Conservation (phyloP, 2,329 filamentous ascomycete species). For the Apiospora aurea region DNA sequence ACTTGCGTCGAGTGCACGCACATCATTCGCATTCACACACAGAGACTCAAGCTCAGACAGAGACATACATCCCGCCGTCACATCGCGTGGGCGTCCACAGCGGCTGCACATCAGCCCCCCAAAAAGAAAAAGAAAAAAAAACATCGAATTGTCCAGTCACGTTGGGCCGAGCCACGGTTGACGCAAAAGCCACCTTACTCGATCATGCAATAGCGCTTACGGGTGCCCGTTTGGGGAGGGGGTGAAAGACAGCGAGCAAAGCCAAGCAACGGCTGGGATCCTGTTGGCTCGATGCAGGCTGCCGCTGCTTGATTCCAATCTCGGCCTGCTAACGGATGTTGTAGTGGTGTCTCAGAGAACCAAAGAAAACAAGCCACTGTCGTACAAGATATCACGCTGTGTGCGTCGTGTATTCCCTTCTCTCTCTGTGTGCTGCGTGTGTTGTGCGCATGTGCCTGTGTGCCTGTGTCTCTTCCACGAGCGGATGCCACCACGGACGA, state of each 20-base stretch:
- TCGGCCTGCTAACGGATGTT: background rate
- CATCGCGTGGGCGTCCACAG: slow-evolving; percentile 8
- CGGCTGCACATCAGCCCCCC: background rate
- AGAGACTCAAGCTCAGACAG: background rate
- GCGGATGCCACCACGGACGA: background rate
- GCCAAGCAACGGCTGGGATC: background rate
- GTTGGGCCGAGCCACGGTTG: background rate
- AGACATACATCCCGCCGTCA: slow-evolving; percentile 6
- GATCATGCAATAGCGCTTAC: slow-evolving; percentile 20
- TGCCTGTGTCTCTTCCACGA: background rate
- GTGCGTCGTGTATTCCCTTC: background rate
- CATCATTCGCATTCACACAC: background rate
- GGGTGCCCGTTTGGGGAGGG: background rate
- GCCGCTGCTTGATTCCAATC: slow-evolving; percentile 1
- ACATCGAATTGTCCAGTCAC: background rate
- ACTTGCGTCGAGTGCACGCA: background rate
- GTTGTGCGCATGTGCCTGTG: background rate
- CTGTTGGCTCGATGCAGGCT: slow-evolving; percentile 3
- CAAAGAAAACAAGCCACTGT: background rate
- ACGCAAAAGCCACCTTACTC: background rate
- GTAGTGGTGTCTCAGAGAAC: background rate
- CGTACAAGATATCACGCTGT: slow-evolving; percentile 13
- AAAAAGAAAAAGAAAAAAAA: background rate
- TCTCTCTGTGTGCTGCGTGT: background rate
- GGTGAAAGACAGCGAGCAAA: background rate